Evolutionary conservation across 140 eudicot genomes (phyloP), one percentile per base, ranked within the genome.

Genomic region (Bidens hawaiensis): DNA sequence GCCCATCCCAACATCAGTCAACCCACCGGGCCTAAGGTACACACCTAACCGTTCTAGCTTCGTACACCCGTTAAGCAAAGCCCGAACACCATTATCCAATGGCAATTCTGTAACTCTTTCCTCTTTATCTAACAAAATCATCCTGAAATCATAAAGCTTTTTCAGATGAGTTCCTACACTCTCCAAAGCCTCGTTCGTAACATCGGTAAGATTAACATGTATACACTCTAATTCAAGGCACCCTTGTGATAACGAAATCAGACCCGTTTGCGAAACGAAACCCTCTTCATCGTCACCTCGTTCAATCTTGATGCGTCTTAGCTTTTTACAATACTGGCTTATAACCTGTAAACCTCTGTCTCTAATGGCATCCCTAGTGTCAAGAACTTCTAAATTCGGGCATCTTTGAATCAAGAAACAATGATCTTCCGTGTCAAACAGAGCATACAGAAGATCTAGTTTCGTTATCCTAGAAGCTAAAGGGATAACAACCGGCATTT

Each of bases 231-330:
- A 56, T 25, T 81, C 81, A 0, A 3, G 75, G 34, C 94, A 85
- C 4, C 94, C 88, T 53, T 65, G 76, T 12, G 94, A 69, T 28
- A 85, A 31, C 46, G 80, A 72, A 43, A 76, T 81, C 40, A 85
- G 22, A 25, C 94, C 94, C 14, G 59, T 72, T 16, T 85, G 88
- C n/a, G 94, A 74, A 27, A 84, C 85, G 6, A 77, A 68, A 3
- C 94, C 94, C 25, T 75, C 82, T 55, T 74, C 87, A 1, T 84
- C 88, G 2, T 65, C 88, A 0, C 94, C 88, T 24, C 88, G 67
- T 50, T 84, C 88, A 45, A 84, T 78, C 52, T 84, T 76, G 28
- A 84, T 79, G 60, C 88, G 69, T 25, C 69, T 64, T 28, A 84
- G 19, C 38, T 62, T 75, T 67, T 75, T 84, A 65, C 94, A 84